A percentile compares a stretch with the other conserved stretches of the same genome.
These are phyloP conservation scores for Penicilliopsis zonata DNA, from an alignment of 495 filamentous ascomycete species.

Conservation along the genomic window DNA sequence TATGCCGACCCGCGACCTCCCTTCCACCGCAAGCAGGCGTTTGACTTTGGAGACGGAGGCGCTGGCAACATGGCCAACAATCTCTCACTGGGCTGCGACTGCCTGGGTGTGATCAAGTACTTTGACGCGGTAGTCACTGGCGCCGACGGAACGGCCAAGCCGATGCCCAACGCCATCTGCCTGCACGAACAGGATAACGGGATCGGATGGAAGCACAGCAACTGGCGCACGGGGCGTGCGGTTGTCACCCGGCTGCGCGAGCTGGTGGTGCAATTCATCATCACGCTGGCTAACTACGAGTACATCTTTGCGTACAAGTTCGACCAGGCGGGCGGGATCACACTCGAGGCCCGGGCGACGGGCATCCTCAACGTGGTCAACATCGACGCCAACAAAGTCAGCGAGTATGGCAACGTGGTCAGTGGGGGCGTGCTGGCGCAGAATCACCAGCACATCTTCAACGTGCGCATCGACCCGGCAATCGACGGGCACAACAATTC, in stretches of 20 bases:
- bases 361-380: slow-evolving; percentile 82
- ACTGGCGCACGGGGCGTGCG: slow-evolving; percentile 55
- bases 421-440: slow-evolving; percentile 74
- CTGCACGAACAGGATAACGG: slow-evolving; percentile 62
- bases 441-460: slow-evolving; percentile 89
- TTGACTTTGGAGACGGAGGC: slow-evolving; percentile 62
- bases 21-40: slow-evolving; percentile 59
- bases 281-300: slow-evolving; percentile 78
- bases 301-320: slow-evolving; percentile 84
- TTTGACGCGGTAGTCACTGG: slow-evolving; percentile 47
- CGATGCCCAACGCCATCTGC: slow-evolving; percentile 52
- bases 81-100: slow-evolving; percentile 57
- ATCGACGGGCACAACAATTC: slow-evolving; percentile 66
- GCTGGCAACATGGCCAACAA: slow-evolving; percentile 61
- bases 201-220: slow-evolving; percentile 62
- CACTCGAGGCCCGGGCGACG: slow-evolving; percentile 75
- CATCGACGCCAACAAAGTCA: slow-evolving; percentile 50
- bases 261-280: slow-evolving; percentile 62
- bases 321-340: slow-evolving; percentile 72
- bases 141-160: slow-evolving; percentile 39
- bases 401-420: slow-evolving; percentile 71
- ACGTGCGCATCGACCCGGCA: slow-evolving; percentile 75
- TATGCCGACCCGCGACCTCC: slow-evolving; percentile 53
- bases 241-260: slow-evolving; percentile 50
- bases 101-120: slow-evolving; percentile 57